These are phyloP conservation scores for Tetrapisispora fleetii DNA, from an alignment of 805 yeast species.

Conservation along the genomic window DNA sequence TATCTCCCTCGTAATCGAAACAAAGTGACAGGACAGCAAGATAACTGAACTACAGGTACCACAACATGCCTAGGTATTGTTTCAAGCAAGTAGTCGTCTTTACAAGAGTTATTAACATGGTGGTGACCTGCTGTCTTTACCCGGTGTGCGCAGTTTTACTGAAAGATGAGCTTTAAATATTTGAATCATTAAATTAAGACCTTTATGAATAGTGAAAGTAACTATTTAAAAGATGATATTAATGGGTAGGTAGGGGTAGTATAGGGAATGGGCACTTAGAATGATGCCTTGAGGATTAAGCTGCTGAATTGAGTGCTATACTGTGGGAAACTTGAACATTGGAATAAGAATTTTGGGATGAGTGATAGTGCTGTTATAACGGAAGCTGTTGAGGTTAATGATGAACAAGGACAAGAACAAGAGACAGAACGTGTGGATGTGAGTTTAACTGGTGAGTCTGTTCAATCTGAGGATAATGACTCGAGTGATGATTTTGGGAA, in stretches of 20 bases:
- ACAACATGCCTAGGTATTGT: background rate
- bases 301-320: background rate
- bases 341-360: background rate
- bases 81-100: background rate
- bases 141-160: constrained; percentile 1
- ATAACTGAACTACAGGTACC: no score
- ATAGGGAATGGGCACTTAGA: no score
- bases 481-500: constrained; percentile 29
- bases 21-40: no score
- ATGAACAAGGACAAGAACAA: background rate
- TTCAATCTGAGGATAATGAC: background rate
- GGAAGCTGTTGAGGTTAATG: background rate
- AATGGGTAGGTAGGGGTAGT: no score
- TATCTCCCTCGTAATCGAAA: no score
- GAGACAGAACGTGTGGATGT: no score
- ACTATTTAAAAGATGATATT: no score
- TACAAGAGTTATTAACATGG: background rate
- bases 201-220: background rate
- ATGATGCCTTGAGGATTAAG: no score
- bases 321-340: background rate
- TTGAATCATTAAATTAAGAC: background rate
- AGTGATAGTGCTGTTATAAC: background rate
- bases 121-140: background rate
- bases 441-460: background rate
- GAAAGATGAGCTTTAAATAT: background rate